Conservation (phyloP, 495 filamentous ascomycete species). For the Xylaria nigripes region DNA sequence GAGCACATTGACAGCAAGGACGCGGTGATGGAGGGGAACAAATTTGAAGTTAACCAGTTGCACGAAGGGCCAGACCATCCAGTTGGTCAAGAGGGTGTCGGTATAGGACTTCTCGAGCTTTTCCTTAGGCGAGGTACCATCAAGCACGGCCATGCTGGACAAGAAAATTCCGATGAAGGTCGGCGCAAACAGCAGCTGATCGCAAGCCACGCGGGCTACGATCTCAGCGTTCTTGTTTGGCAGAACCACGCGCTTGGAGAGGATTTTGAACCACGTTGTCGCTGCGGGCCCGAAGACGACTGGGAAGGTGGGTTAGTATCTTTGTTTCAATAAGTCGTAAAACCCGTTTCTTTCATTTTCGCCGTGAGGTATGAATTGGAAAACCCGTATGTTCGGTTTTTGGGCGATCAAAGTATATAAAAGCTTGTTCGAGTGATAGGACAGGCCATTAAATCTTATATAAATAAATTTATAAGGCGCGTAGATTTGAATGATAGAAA, state of each 20-base stretch:
- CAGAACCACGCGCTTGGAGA: conserved; percentile 42
- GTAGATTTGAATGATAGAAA: too few relatives aligned
- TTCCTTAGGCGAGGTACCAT: conserved; percentile 61
- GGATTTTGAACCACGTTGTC: conserved; percentile 77
- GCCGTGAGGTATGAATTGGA: neutral
- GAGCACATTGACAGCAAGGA: conserved; percentile 84
- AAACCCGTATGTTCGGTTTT: too few relatives aligned
- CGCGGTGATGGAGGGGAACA: conserved; percentile 75
- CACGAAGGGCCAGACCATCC: conserved; percentile 87
- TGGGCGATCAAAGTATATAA: too few relatives aligned
- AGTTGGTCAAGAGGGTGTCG: conserved; percentile 70
- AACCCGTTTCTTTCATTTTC: neutral
- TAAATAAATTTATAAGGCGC: too few relatives aligned
- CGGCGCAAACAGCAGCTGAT: conserved; percentile 83
- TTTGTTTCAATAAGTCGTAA: too few relatives aligned
- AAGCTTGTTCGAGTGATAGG: too few relatives aligned
- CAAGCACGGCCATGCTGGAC: conserved; percentile 76
- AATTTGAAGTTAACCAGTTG: conserved; percentile 87
- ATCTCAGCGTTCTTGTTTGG: conserved; percentile 61
- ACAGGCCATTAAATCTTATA: too few relatives aligned
- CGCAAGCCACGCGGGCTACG: conserved; percentile 67
- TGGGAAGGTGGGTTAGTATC: conserved; percentile 28
- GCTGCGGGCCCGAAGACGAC: conserved; percentile 87
- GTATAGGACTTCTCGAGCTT: conserved; percentile 63
- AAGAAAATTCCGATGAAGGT: conserved; percentile 76